Evolutionary conservation across 139 green algal species (phyloP).

Genomic region (Ulvella scutata): DNA sequence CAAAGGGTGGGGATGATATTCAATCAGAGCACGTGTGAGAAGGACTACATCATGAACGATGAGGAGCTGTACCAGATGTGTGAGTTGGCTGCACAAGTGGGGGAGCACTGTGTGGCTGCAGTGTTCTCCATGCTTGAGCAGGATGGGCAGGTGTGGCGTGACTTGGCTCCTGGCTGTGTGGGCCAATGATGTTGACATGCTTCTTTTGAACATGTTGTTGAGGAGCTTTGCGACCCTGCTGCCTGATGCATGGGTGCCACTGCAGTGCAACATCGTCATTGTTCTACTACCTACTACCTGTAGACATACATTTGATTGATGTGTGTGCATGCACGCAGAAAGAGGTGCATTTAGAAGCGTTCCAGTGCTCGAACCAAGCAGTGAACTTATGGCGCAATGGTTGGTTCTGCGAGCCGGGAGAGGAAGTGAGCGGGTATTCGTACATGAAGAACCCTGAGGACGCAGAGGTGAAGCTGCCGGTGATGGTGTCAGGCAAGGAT

Average conservation of each 20-base stretch:
- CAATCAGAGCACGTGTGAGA: slow-evolving; percentile 51
- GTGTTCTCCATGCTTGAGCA: slow-evolving; percentile 59
- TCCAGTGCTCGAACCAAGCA: slow-evolving; percentile 70
- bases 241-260: not conserved
- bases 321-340: not conserved
- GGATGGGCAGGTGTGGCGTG: slow-evolving; percentile 13
- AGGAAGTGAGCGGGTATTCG: slow-evolving; percentile 17
- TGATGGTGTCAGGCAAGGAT: slow-evolving; percentile 79
- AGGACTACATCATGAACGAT: slow-evolving; percentile 72
- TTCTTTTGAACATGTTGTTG: too few relatives aligned
- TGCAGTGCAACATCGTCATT: not conserved
- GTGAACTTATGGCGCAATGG: slow-evolving; percentile 61
- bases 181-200: too few relatives aligned
- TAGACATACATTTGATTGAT: not conserved
- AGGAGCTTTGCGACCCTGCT: too few relatives aligned
- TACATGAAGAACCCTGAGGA: slow-evolving; percentile 47
- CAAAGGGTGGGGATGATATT: slow-evolving; percentile 84
- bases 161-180: not conserved
- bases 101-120: slow-evolving; percentile 59
- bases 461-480: slow-evolving; percentile 33
- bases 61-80: slow-evolving; percentile 51
- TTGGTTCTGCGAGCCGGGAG: slow-evolving; percentile 44
- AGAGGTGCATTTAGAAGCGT: slow-evolving; percentile 78
- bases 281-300: not conserved
- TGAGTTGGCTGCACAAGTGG: slow-evolving; percentile 42